Evolutionary conservation across 2,329 filamentous ascomycete genomes (phyloP).

Genomic region (Nannizziopsis arthrosporioides): DNA sequence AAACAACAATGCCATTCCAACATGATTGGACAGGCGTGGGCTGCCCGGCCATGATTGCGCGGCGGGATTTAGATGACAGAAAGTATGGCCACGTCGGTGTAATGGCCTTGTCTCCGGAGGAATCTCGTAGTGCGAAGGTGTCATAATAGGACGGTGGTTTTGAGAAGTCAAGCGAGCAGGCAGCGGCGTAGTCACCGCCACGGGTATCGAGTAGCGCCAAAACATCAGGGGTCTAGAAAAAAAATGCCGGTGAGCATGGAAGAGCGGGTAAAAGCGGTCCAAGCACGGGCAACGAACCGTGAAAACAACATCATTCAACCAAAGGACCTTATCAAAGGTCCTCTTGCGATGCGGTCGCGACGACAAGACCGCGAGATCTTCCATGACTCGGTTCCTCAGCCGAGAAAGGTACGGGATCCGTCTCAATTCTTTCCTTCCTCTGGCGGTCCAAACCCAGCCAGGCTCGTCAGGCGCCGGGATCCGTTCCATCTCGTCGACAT

Average conservation of each 20-base stretch:
- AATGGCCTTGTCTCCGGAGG: slow-evolving; percentile 51
- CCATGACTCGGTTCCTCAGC: slow-evolving; percentile 52
- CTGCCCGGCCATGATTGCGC: slow-evolving; percentile 10
- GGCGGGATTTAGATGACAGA: slow-evolving; percentile 12
- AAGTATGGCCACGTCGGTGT: slow-evolving; percentile 55
- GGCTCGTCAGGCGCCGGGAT: slow-evolving; percentile 35
- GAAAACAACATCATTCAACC: slow-evolving; percentile 42
- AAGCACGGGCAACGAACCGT: slow-evolving; percentile 21
- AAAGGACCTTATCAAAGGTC: slow-evolving; percentile 47
- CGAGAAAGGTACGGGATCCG: slow-evolving; percentile 58
- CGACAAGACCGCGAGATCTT: slow-evolving; percentile 37
- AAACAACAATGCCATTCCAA: slow-evolving; percentile 16
- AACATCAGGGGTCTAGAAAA: slow-evolving; percentile 42
- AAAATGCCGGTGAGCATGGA: background rate
- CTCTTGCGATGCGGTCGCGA: slow-evolving; percentile 32
- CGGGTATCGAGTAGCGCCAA: slow-evolving; percentile 49
- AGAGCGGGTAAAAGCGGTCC: background rate
- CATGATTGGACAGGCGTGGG: slow-evolving; percentile 14
- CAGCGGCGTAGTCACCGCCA: slow-evolving; percentile 49
- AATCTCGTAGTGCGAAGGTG: slow-evolving; percentile 59
- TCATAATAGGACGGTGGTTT: slow-evolving; percentile 60
- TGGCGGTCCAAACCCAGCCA: slow-evolving; percentile 54
- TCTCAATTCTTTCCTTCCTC: slow-evolving; percentile 45
- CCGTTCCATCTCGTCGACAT: slow-evolving; percentile 44
- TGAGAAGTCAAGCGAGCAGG: slow-evolving; percentile 60